Evolutionary conservation across 2,329 filamentous ascomycete genomes (phyloP), one percentile per base, ranked within the genome.

Genomic region (Aspergillus pseudoviridinutans): DNA sequence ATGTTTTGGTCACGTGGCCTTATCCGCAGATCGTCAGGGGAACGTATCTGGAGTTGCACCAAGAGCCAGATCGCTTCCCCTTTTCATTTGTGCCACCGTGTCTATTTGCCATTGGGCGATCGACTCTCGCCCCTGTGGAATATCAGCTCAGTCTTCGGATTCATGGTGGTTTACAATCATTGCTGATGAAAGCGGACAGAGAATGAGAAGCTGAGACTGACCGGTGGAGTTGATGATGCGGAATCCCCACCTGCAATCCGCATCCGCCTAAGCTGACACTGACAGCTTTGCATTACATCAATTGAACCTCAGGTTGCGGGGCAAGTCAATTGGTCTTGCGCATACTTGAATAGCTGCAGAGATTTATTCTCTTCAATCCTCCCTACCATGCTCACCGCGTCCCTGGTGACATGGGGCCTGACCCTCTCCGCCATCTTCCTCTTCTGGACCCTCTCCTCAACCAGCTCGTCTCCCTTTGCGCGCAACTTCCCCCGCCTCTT

Each of bases 401-500:
- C 65, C 1, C 60, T 69, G 51, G 54, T 72, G 55, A 64, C 72
- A 8, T 24, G 74, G 35, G 70, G 67, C 49, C 61, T 74, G 32
- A 69, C 70, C 28, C 63, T 80, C n/a, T 72, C 74, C 4, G 66
- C 76, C 20, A 66, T 80, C 51, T 67, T 79, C 55, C 63, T 79
- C 58, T 74, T 77, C 67, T 77, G 75, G 75, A 71, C 71, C 1
- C 58, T 77, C 35, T 76, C 74, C 42, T 71, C 75, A 6, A 77
- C 75, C 12, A 67, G 67, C 3, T 67, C 69, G n/a, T 76, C 75
- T 7, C 71, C 73, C 10, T 73, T 76, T 57, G 70, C 71, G 8
- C 66, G 68, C 27, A 68, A 67, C 35, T 76, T 77, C 58, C 89
- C 91, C 3, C 83, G 79, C 49, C 79, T 97, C 61, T 81, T 80